These are phyloP conservation scores for Boechera retrofracta DNA, from an alignment of 345 rosid genomes.

Conservation along the genomic window DNA sequence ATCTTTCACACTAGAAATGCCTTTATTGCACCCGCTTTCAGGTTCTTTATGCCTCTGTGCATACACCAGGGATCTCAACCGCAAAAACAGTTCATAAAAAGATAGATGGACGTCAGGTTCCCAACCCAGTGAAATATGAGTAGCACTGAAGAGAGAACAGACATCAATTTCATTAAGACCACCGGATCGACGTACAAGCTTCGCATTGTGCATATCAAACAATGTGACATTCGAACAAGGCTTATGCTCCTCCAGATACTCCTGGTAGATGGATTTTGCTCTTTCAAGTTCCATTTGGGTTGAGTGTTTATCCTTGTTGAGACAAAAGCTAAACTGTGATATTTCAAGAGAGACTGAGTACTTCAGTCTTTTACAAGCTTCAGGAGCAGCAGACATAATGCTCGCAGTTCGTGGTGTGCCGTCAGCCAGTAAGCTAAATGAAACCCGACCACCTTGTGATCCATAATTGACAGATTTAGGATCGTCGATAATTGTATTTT, in stretches of 20 bases:
- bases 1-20: slow-evolving; percentile 50
- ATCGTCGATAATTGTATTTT: slow-evolving; percentile 68
- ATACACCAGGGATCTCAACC: slow-evolving; percentile 60
- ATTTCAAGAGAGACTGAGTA: slow-evolving; percentile 82
- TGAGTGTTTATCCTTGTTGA: slow-evolving; percentile 88
- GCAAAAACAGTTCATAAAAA: slow-evolving; percentile 74
- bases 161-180: slow-evolving; percentile 85
- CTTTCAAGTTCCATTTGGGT: slow-evolving; percentile 90
- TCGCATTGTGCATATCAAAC: slow-evolving; percentile 85
- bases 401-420: slow-evolving; percentile 82
- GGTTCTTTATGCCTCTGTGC: slow-evolving; percentile 64
- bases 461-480: slow-evolving; percentile 98
- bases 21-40: slow-evolving; percentile 47
- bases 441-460: slow-evolving; percentile 90
- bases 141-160: slow-evolving; percentile 96
- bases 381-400: slow-evolving; percentile 58
- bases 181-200: slow-evolving; percentile 86
- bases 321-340: slow-evolving; percentile 67
- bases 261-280: slow-evolving; percentile 83
- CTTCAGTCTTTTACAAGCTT: slow-evolving; percentile 62
- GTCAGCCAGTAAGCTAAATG: slow-evolving; percentile 70
- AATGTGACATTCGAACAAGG: slow-evolving; percentile 62
- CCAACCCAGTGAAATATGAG: slow-evolving; percentile 83
- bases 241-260: slow-evolving; percentile 61
- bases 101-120: slow-evolving; percentile 93